Conservation (phyloP, 345 rosid genomes). For the Capsella bursapastoris region DNA sequence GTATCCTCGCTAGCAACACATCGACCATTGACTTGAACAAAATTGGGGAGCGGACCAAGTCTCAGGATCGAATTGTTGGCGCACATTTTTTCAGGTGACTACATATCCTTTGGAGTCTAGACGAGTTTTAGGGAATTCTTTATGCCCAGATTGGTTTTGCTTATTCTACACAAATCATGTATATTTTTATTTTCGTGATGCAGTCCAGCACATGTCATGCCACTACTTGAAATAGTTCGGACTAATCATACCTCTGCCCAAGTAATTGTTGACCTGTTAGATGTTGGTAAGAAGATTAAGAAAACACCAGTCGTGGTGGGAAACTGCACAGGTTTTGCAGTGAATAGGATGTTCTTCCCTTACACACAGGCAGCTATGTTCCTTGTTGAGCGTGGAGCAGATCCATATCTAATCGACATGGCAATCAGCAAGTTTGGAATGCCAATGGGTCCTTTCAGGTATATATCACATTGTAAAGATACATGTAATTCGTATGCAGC, state of each 20-base stretch:
- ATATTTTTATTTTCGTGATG: conserved; percentile 46
- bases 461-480: conserved; percentile 34
- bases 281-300: conserved; percentile 87
- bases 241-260: conserved; percentile 88
- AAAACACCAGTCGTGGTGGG: conserved; percentile 96
- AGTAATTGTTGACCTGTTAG: conserved; percentile 84
- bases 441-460: conserved; percentile 99
- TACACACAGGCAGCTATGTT: conserved; percentile 80
- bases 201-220: conserved; percentile 99
- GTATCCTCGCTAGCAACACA: conserved; percentile 93
- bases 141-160: conserved; percentile 3
- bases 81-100: conserved; percentile 97
- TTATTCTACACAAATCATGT: conserved; percentile 29
- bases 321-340: conserved; percentile 99
- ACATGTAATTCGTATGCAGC: conserved; percentile 2
- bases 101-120: conserved; percentile 6
- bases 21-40: conserved; percentile 92
- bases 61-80: conserved; percentile 83
- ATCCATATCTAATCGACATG: conserved; percentile 75
- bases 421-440: conserved; percentile 89
- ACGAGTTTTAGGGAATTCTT: conserved; percentile 15
- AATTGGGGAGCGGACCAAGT: conserved; percentile 79
- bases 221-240: conserved; percentile 91
- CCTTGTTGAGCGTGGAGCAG: conserved; percentile 85
- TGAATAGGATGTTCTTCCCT: conserved; percentile 98